These are phyloP conservation scores for Limtongozyma cylindracea DNA, from an alignment of 805 yeast species.

Conservation along the genomic window DNA sequence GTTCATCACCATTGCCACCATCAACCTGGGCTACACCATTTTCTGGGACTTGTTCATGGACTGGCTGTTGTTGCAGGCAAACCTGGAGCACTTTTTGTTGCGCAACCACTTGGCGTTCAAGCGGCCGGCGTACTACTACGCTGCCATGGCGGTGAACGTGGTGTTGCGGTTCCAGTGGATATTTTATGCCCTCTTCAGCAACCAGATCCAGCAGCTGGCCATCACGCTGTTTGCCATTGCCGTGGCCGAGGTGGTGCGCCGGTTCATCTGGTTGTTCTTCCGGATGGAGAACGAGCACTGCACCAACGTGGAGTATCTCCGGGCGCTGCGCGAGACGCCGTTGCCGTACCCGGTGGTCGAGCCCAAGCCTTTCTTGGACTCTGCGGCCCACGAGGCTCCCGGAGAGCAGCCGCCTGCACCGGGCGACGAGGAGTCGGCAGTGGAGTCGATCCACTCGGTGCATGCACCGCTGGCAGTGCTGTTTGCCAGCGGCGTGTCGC, in stretches of 20 bases:
- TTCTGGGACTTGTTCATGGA: conserved; percentile 92
- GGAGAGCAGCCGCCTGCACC: no score
- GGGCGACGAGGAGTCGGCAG: no score
- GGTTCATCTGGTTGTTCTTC: conserved; percentile 77
- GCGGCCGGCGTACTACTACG: conserved; percentile 33
- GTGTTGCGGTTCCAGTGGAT: conserved; percentile 78
- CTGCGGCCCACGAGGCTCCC: no score
- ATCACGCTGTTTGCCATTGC: conserved; percentile 68
- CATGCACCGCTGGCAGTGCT: no score
- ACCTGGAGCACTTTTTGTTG: conserved; percentile 26
- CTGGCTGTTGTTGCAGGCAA: conserved; percentile 68
- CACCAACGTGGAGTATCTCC: conserved; percentile 60
- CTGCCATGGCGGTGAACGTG: conserved; percentile 51
- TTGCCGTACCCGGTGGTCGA: conserved; percentile 56
- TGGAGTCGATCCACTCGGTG: no score
- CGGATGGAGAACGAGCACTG: conserved; percentile 95
- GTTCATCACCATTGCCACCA: conserved; percentile 47
- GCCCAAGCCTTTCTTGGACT: no score
- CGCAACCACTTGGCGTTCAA: conserved; percentile 50
- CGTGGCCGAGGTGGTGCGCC: conserved; percentile 52
- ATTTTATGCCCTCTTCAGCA: conserved; percentile 57
- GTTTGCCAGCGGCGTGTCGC: no score
- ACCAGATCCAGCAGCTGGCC: conserved; percentile 70
- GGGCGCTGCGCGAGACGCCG: conserved; percentile 75
- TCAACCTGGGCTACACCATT: conserved; percentile 46